Percentiles rank a stretch among this genome's conserved stretches.
These are phyloP conservation scores for Isoetes engelmannii DNA, from an alignment of 83 land plant species.

Conservation along the genomic window DNA sequence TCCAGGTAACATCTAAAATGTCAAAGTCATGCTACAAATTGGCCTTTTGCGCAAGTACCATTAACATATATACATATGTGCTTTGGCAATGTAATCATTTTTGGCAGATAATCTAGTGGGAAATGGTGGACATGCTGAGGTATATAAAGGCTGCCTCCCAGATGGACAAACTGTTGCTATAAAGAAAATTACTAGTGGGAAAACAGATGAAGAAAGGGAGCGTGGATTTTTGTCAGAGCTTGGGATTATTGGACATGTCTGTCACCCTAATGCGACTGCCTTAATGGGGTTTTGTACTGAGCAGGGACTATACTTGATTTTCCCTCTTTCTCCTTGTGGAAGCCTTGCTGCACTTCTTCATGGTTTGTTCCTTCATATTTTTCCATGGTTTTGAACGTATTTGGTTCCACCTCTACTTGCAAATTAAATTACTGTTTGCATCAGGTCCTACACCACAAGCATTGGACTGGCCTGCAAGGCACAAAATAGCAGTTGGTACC, in stretches of 20 bases:
- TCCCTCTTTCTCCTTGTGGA: constrained; percentile 65
- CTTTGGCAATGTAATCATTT: too few relatives aligned
- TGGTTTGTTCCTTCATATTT: constrained; percentile 59
- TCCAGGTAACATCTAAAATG: not conserved
- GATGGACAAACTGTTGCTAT: constrained; percentile 61
- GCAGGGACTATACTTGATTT: constrained; percentile 64
- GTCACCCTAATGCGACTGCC: constrained; percentile 64
- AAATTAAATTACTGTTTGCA: too few relatives aligned
- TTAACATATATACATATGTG: not conserved
- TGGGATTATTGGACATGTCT: constrained; percentile 70
- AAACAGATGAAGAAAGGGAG: constrained; percentile 48
- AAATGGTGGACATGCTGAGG: constrained; percentile 72
- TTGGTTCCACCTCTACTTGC: too few relatives aligned
- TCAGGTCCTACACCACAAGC: constrained; percentile 29
- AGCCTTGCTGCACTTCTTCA: constrained; percentile 59
- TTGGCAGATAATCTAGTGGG: constrained; percentile 73
- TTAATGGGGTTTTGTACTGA: constrained; percentile 79
- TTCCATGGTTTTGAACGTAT: too few relatives aligned
- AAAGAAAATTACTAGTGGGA: constrained; percentile 58
- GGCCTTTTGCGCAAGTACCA: not conserved
- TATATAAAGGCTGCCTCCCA: constrained; percentile 53
- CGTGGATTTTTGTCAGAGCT: constrained; percentile 64
- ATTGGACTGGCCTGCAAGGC: constrained; percentile 58
- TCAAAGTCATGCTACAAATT: not conserved
- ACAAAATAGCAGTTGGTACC: constrained; percentile 65